Base-by-base conservation (phyloP, 1,284 basidiomycete genomes). In the Cutaneotrichosporon sp. region DNA sequence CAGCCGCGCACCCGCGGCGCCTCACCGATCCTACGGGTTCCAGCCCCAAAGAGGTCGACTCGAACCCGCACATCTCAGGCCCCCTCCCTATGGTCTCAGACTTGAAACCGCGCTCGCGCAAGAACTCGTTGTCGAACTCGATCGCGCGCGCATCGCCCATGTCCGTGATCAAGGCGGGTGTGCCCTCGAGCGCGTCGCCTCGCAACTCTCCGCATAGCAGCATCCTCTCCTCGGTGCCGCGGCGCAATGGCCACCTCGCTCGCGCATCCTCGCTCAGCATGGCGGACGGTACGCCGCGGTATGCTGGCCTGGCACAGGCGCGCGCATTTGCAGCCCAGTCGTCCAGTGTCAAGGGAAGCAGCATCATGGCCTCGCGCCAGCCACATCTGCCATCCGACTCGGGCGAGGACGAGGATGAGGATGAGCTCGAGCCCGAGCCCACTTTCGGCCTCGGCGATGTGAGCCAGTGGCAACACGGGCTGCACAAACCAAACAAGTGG, bases 21-120 rank as follows among this genome's bases (percentile, higher is more conserved):
- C 50, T 62, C 13, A 59, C 63, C 8, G 63, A 61, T 18, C 59
- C 59, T 8, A 46, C 54, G 6, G 38, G 46, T 3, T 18, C 43
- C 7, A 20, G 27, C 29, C 29, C 55, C 29, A 22, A 49, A 10
- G 66, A 67, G 11, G 45, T 52, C 13, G 65, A 67, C 14, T 56
- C 54, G 24, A 56, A 71, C 57, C 65, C 72, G 10, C 56, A 64
- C 27, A 70, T 70, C 31, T 68, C 70, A 0, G 43, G n/a, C 22
- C 68, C 71, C 11, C 56, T 68, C 25, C 67, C 71, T 1, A 56
- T 72, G 34, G 46, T 59, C 3, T 66, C 66, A 0, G 57, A 57
- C n/a, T 51, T 49, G 18, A 2, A n/a, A n/a, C n/a, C 42, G 11
- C 58, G 53, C 20, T 31, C 42, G 24, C 46, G 54, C 36, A 49